A percentile compares a stretch with the other conserved stretches of the same genome.
These are phyloP conservation scores for Entomortierella beljakovae DNA, from an alignment of 192 early-diverging fungal species.

Conservation along the genomic window DNA sequence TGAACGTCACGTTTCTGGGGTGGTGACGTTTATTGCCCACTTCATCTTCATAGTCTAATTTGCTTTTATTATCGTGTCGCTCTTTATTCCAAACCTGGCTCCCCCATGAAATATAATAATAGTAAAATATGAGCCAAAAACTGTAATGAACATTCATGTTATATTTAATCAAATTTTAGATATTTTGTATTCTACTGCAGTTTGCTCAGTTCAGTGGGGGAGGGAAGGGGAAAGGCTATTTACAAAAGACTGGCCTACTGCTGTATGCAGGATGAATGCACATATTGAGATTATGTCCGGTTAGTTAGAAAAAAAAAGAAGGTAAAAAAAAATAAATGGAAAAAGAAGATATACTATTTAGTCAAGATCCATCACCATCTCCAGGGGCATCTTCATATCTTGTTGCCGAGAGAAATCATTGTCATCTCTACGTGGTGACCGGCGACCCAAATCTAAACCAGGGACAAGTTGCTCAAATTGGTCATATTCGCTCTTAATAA, in stretches of 20 bases:
- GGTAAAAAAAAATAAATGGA: background rate
- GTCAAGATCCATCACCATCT: constrained; percentile 31
- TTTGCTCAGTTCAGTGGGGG: too few relatives aligned
- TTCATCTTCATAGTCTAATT: too few relatives aligned
- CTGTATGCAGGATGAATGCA: background rate
- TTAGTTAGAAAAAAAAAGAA: background rate
- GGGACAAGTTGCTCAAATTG: constrained; percentile 19
- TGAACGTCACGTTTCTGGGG: constrained; percentile 6
- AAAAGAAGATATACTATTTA: background rate
- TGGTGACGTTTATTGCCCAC: constrained; percentile 8
- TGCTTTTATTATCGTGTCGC: too few relatives aligned
- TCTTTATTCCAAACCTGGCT: too few relatives aligned
- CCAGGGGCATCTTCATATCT: background rate
- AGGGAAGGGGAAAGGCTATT: too few relatives aligned
- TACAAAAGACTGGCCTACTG: too few relatives aligned
- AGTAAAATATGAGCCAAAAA: too few relatives aligned
- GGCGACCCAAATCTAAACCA: constrained; percentile 27
- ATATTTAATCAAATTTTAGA: too few relatives aligned
- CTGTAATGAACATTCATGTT: too few relatives aligned
- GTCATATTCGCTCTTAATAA: constrained; percentile 7
- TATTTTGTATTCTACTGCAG: too few relatives aligned
- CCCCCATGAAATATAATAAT: too few relatives aligned
- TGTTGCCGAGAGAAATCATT: background rate
- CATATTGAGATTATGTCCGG: background rate
- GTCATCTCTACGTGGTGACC: constrained; percentile 15